Base-by-base conservation (phyloP, 495 filamentous ascomycete genomes). In the Trichodelitschia bisporula region DNA sequence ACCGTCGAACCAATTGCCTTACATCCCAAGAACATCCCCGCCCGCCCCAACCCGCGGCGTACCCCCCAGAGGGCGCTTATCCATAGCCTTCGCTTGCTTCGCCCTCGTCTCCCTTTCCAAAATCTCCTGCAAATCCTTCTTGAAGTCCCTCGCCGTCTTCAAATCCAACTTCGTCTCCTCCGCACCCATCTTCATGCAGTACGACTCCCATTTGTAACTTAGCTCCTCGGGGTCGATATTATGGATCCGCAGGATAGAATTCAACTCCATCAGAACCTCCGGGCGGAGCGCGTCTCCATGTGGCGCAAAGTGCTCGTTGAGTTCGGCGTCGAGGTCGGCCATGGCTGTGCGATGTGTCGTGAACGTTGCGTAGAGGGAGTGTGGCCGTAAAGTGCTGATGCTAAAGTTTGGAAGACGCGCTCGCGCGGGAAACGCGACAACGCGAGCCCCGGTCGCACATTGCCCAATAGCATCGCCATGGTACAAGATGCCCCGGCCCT, bases 141-240 rank as follows among this genome's bases (percentile, higher is more conserved):
- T 91, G 38, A 97, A 77, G 25, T 64, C 60, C 32, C 69, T 57
- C 24, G 75, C 61, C 1, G 62, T 76, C 12, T 71, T 61, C 16
- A 82, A 46, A 36, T 68, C 63, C 33, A 83, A 45, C 30, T 64
- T 76, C 25, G 64, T 69, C 37, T 79, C 70, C 14, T 83, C 75
- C 21, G 59, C 42, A 3, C 67, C 68, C 76, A 93, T 86, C 54
- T 83, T 91, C 40, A 97, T 72, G 45, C 69, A 74, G 57, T 92
- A 95, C 0, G 78, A 78, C 43, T 97, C 84, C 86, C 86, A 97
- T 63, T 93, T 91, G 64, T 70, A 93, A 47, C 74, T 91, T 12
- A 93, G 58, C 41, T 97, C 84, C 44, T 92, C 64, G 16, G 64
- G 57, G 18, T 62, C 56, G 33, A 92, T 61, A 13, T 62, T 60